These are phyloP conservation scores for Saturnispora quitensis DNA, from an alignment of 805 yeast species.

Conservation along the genomic window DNA sequence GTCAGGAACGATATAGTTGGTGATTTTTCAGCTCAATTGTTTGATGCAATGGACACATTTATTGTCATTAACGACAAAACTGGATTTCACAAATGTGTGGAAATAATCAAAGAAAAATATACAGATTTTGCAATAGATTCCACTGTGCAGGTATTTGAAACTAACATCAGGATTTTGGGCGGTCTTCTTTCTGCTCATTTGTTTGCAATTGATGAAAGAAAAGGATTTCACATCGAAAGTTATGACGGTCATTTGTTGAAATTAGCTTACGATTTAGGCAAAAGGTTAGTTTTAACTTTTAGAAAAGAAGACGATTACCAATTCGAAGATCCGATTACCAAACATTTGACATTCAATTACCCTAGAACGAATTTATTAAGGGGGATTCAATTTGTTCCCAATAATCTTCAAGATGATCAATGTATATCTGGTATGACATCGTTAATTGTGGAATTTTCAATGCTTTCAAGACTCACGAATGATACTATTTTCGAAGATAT, in stretches of 20 bases:
- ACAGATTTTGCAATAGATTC: slow-evolving; percentile 52
- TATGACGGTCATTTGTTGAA: slow-evolving; percentile 68
- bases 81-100: slow-evolving; percentile 40
- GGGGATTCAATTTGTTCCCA: slow-evolving; percentile 42
- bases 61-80: slow-evolving; percentile 60
- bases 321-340: neutral
- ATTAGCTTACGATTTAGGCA: slow-evolving; percentile 70
- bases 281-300: slow-evolving; percentile 60
- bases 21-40: slow-evolving; percentile 65
- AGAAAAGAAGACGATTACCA: slow-evolving; percentile 27
- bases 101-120: slow-evolving; percentile 29
- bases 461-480: slow-evolving; percentile 66
- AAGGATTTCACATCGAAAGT: slow-evolving; percentile 31
- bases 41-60: slow-evolving; percentile 74
- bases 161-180: slow-evolving; percentile 74
- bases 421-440: slow-evolving; percentile 86
- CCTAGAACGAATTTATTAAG: slow-evolving; percentile 63
- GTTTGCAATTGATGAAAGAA: slow-evolving; percentile 44
- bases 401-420: slow-evolving; percentile 46
- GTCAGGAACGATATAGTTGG: slow-evolving; percentile 79
- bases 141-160: slow-evolving; percentile 81
- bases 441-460: slow-evolving; percentile 70
- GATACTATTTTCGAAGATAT: slow-evolving; percentile 60
- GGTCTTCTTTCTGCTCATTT: slow-evolving; percentile 74
- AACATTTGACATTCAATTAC: slow-evolving; percentile 42